These are phyloP conservation scores for Podila minutissima DNA, from an alignment of 192 early-diverging fungal genomes.

Conservation along the genomic window DNA sequence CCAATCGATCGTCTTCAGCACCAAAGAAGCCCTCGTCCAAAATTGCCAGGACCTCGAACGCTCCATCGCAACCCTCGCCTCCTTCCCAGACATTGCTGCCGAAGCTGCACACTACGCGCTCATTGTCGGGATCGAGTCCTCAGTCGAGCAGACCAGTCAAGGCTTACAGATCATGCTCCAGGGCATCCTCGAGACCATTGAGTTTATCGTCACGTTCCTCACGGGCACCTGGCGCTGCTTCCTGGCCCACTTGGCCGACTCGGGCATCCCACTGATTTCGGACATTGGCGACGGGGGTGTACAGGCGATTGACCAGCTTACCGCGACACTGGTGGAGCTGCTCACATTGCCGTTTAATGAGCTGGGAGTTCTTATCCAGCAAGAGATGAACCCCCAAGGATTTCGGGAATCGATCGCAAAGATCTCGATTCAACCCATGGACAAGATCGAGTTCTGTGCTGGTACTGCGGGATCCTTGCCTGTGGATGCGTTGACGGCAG, in stretches of 20 bases:
- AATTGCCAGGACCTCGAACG: slow-evolving; percentile 23
- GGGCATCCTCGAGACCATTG: slow-evolving; percentile 23
- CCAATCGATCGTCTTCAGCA: not conserved
- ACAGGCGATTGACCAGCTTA: slow-evolving; percentile 28
- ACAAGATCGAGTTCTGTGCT: slow-evolving; percentile 13
- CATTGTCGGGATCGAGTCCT: not conserved
- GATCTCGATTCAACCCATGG: not conserved
- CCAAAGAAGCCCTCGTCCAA: slow-evolving; percentile 6
- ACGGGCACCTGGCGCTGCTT: slow-evolving; percentile 47
- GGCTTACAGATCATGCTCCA: slow-evolving; percentile 15
- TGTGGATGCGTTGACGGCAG: slow-evolving; percentile 10
- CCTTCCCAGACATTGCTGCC: slow-evolving; percentile 19
- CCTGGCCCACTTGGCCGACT: slow-evolving; percentile 13
- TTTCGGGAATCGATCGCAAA: slow-evolving; percentile 1
- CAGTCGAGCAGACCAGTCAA: slow-evolving; percentile 25
- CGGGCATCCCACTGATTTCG: slow-evolving; percentile 20
- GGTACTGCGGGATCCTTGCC: not conserved
- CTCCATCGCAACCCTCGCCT: not conserved
- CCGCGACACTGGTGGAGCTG: not conserved
- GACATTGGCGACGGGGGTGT: slow-evolving; percentile 26
- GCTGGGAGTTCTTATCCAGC: slow-evolving; percentile 11
- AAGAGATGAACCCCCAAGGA: slow-evolving; percentile 23
- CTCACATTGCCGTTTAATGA: slow-evolving; percentile 18
- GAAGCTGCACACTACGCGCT: slow-evolving; percentile 21
- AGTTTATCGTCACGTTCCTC: slow-evolving; percentile 11